Base-by-base conservation (phyloP, 2,329 filamentous ascomycete genomes). In the Talaromyces verruculosus region DNA sequence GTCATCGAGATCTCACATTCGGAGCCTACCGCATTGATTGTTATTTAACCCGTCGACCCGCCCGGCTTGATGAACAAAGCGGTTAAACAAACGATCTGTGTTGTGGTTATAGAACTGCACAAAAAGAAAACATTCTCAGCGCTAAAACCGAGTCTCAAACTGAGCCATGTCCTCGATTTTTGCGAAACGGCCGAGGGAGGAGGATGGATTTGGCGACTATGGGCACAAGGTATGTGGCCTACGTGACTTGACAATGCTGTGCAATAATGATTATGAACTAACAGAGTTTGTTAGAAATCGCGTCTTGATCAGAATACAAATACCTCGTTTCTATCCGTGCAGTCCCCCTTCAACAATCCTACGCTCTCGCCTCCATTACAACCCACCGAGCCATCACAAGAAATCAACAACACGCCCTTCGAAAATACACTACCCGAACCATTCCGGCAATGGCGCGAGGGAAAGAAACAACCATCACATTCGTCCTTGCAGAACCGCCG, bases 191-290 rank as follows among this genome's bases (percentile, higher is more conserved):
- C 71, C 60, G 45, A 71, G 74, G 63, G 73, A 73, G 11, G 45
- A 90, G 76, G 67, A 79, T 85, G 57, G 89, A 75, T 69, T 90
- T 82, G 75, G 90, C 76, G n/a, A 90, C 30, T 71, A 66, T 61
- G 72, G 70, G 51, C 70, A 61, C 22, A 76, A 76, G 73, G 74
- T 75, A 41, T 35, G 2, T 33, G 30, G 10, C 30, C 30, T 33
- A 30, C 30, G 30, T 30, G 7, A 33, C 30, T 8, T 33, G 30
- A 8, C 8, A 8, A 33, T 33, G 6, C 8, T 33, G 30, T 33
- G 30, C 7, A 33, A 8, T 33, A 7, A 8, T 25, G 25, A 25
- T 25, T 25, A 25, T 25, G 25, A 25, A 33, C 30, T 60, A 41
- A 43, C 45, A 13, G 15, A 43, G 17, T 35, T 11, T 13, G 15